Base-by-base conservation (phyloP, 371 early-diverging fungal species). In the Rhizomucor miehei region DNA sequence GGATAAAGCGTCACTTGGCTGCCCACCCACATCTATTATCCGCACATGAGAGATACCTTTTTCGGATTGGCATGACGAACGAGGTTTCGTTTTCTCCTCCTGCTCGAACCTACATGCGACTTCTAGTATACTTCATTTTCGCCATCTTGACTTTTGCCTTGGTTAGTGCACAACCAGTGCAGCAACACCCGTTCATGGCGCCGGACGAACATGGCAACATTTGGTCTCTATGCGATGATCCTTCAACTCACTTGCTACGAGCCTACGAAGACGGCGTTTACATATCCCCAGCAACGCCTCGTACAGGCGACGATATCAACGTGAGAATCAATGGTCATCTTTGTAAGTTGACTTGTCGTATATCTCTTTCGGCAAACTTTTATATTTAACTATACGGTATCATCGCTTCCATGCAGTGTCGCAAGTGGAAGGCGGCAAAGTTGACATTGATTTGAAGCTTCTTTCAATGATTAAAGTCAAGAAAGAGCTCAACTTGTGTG, bases 381-480 rank as follows among this genome's bases (percentile, higher is more conserved):
- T 16, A 38, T 37, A 48, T 35, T n/a, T 29, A 29, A 29, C 29
- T 29, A 5, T 29, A 29, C 29, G 29, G 8, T 5, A 29, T 5
- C 8, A 29, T 17, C 17, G 38, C 13, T 9, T 48, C 14, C 24
- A 8, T 41, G 2, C 54, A 69, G 72, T 59, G 45, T 65, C 63
- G 5, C 65, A 67, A 44, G 73, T 76, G 2, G 54, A 51, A 3
- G 59, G 69, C 21, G 73, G 77, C 39, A 56, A 60, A 17, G 73
- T 73, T 6, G 60, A 63, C n/a, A 73, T 76, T 52, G 67, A 76
- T 14, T 44, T 76, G 13, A 76, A 58, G 34, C 58, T 76, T 1
- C 57, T 76, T 60, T 62, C 64, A 4, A 68, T 73, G 71, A 76
- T 73, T 41, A 76, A 73, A 50, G 64, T 76, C 29, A 70, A 70